These are phyloP conservation scores for Austroboletus eburneus DNA, from an alignment of 768 basidiomycete genomes.

Conservation along the genomic window DNA sequence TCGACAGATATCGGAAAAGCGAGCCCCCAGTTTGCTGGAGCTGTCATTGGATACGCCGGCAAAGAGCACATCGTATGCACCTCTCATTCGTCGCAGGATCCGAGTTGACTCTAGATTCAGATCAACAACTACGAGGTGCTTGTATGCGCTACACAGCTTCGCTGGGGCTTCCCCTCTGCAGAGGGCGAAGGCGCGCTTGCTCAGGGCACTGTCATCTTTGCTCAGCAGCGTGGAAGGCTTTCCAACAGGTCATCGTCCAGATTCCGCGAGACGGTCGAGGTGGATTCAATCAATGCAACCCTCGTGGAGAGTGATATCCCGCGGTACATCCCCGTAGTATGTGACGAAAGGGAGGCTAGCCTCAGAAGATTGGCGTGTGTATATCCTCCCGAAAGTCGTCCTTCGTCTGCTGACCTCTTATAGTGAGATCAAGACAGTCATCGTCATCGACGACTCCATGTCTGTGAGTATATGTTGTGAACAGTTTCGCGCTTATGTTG, in stretches of 20 bases:
- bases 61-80: slow-evolving; percentile 30
- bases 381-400: not conserved
- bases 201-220: slow-evolving; percentile 31
- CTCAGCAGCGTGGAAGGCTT: slow-evolving; percentile 16
- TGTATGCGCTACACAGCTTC: slow-evolving; percentile 33
- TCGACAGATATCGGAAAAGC: slow-evolving; percentile 34
- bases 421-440: slow-evolving; percentile 40
- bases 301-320: slow-evolving; percentile 27
- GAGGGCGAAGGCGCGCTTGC: slow-evolving; percentile 10
- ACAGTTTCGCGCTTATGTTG: not conserved
- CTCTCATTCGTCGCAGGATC: not conserved
- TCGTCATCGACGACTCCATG: slow-evolving; percentile 39
- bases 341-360: slow-evolving; percentile 18
- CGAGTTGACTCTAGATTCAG: slow-evolving; percentile 12
- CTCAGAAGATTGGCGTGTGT: slow-evolving; percentile 28
- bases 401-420: slow-evolving; percentile 1
- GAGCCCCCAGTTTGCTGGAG: slow-evolving; percentile 28
- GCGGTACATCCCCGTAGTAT: slow-evolving; percentile 18
- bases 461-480: slow-evolving; percentile 23
- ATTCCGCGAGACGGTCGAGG: slow-evolving; percentile 4
- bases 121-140: slow-evolving; percentile 33
- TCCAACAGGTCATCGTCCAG: not conserved
- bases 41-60: slow-evolving; percentile 31
- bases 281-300: slow-evolving; percentile 23
- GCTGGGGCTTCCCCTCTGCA: slow-evolving; percentile 25